Conservation (phyloP, 2,329 filamentous ascomycete species). For the Coleophoma eucalyptorum region DNA sequence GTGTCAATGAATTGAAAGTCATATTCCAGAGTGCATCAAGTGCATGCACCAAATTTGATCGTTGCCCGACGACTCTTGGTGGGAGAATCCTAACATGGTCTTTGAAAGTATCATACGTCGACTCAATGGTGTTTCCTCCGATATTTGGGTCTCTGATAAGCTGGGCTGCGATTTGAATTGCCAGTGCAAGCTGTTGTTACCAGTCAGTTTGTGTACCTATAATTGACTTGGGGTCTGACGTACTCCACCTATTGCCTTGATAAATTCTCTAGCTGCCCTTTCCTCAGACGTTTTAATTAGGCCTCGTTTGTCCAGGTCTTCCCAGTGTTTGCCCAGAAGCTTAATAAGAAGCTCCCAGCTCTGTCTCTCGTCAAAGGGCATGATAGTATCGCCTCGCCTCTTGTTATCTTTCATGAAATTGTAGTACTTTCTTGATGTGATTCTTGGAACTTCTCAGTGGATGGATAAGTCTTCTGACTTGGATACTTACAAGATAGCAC, state of each 20-base stretch:
- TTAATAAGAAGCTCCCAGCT: constrained; percentile 16
- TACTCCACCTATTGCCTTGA: constrained; percentile 10
- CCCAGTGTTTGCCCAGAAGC: constrained; percentile 15
- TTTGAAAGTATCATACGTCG: constrained; percentile 7
- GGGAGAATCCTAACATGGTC: constrained; percentile 9
- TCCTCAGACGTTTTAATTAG: constrained; percentile 8
- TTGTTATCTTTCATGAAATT: constrained; percentile 20
- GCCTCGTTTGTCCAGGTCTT: constrained; percentile 8
- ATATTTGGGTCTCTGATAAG: constrained; percentile 4
- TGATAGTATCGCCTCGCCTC: constrained; percentile 15
- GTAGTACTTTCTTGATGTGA: constrained; percentile 20
- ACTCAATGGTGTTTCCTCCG: constrained; percentile 3
- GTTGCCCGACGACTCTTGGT: background rate
- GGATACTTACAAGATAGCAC: constrained; percentile 12
- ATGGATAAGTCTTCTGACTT: background rate
- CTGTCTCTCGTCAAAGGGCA: constrained; percentile 12
- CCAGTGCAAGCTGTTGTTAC: constrained; percentile 8
- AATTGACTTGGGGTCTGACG: background rate
- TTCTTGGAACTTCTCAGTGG: constrained; percentile 1
- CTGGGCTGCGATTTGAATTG: constrained; percentile 11
- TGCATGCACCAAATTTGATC: constrained; percentile 5
- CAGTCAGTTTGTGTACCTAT: background rate
- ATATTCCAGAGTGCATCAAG: constrained; percentile 15
- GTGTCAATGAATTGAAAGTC: constrained; percentile 7
- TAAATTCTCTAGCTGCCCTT: constrained; percentile 8